Conservation (phyloP, 345 rosid genomes). For the Ceriops decandra region DNA sequence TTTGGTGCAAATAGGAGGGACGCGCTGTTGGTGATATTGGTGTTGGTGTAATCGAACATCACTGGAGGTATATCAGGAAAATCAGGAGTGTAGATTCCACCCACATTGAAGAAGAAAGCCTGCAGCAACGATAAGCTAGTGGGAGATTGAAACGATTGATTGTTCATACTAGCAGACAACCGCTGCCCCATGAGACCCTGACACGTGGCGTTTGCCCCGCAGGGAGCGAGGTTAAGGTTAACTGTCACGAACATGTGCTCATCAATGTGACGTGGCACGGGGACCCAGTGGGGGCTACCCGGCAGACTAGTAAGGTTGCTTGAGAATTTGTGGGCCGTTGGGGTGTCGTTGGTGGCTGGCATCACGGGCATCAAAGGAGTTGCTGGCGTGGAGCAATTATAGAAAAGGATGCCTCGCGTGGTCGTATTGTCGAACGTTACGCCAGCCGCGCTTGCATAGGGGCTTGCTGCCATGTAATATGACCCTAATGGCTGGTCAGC, state of each 20-base stretch:
- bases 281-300: constrained; percentile 52
- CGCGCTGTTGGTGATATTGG: constrained; percentile 21
- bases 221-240: constrained; percentile 43
- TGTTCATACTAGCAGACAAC: constrained; percentile 75
- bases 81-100: constrained; percentile 57
- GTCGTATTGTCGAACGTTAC: constrained; percentile 45
- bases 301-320: constrained; percentile 43
- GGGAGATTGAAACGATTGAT: constrained; percentile 56
- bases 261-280: constrained; percentile 63
- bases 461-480: constrained; percentile 74
- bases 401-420: constrained; percentile 58
- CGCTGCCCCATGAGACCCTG: constrained; percentile 31
- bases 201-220: constrained; percentile 52
- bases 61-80: constrained; percentile 64
- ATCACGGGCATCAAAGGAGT: constrained; percentile 56
- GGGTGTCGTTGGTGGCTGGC: constrained; percentile 61
- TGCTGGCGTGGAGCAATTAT: constrained; percentile 23
- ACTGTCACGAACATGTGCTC: constrained; percentile 67
- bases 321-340: constrained; percentile 64
- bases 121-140: constrained; percentile 51
- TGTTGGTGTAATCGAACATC: constrained; percentile 61
- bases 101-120: constrained; percentile 47
- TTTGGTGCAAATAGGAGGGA: constrained; percentile 45
- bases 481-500: constrained; percentile 58
- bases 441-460: constrained; percentile 46